Evolutionary conservation across 2,329 filamentous ascomycete genomes (phyloP).

Genomic region (Cryphonectria naterciae): DNA sequence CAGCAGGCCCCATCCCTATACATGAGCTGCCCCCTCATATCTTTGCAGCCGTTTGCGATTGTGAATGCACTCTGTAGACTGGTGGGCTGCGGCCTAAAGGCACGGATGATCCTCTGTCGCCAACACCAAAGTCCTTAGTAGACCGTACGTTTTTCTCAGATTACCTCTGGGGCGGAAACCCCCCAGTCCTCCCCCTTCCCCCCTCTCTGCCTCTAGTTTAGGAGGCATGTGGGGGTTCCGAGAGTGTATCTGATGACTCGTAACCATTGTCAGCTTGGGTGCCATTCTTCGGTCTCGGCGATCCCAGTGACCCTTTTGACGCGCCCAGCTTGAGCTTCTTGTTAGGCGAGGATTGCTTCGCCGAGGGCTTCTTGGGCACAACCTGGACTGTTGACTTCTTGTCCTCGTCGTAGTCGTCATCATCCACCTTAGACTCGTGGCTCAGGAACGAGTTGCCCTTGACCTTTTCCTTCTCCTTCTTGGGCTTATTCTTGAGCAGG

Average conservation of each 20-base stretch:
- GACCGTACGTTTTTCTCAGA: background rate
- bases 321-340: conserved; percentile 50
- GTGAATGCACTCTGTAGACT: background rate
- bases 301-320: conserved; percentile 52
- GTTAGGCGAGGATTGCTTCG: conserved; percentile 47
- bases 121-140: background rate
- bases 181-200: too few relatives aligned
- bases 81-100: background rate
- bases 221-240: conserved; percentile 50
- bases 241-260: conserved; percentile 60
- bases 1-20: background rate
- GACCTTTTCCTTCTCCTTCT: conserved; percentile 59
- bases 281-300: conserved; percentile 55
- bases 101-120: background rate
- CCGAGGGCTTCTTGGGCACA: conserved; percentile 47
- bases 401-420: conserved; percentile 42
- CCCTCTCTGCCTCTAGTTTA: background rate
- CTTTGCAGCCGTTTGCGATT: background rate
- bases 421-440: conserved; percentile 50
- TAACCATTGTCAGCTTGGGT: conserved; percentile 56
- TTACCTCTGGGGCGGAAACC: background rate
- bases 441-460: conserved; percentile 56
- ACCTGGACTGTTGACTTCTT: conserved; percentile 45
- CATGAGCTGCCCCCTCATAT: background rate
- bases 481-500: conserved; percentile 59